phyloP scores from a whole-genome alignment of 1,284 basidiomycete genomes.

The Thecaphora thlaspeos region DNA sequence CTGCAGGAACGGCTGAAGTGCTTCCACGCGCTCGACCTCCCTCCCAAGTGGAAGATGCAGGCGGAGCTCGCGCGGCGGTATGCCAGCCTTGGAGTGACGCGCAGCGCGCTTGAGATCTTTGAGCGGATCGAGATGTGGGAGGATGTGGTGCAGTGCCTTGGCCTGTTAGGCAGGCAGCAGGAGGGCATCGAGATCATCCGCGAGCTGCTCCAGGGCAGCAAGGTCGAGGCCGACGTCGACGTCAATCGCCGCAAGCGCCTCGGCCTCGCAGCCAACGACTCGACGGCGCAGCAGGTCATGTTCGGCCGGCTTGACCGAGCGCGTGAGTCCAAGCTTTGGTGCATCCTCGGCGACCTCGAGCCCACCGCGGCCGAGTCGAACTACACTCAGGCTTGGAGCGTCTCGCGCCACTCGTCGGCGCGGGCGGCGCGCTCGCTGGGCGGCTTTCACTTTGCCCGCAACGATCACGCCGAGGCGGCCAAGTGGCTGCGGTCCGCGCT shows the following conservation, averaged over 20 bases:
- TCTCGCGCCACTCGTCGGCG: slow-evolving; percentile 76
- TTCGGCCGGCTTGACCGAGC: slow-evolving; percentile 66
- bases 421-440: slow-evolving; percentile 89
- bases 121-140: slow-evolving; percentile 55
- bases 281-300: slow-evolving; percentile 58
- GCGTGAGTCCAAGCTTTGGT: slow-evolving; percentile 90
- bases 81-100: slow-evolving; percentile 48
- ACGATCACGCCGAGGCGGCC: slow-evolving; percentile 69
- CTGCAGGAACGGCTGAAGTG: slow-evolving; percentile 48
- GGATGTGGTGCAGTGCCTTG: slow-evolving; percentile 53
- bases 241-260: slow-evolving; percentile 20
- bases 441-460: slow-evolving; percentile 73
- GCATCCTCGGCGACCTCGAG: slow-evolving; percentile 89
- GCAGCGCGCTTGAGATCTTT: slow-evolving; percentile 54
- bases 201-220: slow-evolving; percentile 49
- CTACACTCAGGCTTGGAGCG: slow-evolving; percentile 80
- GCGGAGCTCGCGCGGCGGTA: slow-evolving; percentile 52
- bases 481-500: slow-evolving; percentile 69
- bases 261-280: not conserved
- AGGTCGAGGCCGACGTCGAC: slow-evolving; percentile 47
- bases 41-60: slow-evolving; percentile 56
- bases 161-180: slow-evolving; percentile 44
- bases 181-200: slow-evolving; percentile 51
- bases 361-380: slow-evolving; percentile 66
- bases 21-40: slow-evolving; percentile 51